Evolutionary conservation across 768 basidiomycete species (phyloP), one percentile per base, ranked within the genome.

Genomic region (Pulveroboletus ravenelii): DNA sequence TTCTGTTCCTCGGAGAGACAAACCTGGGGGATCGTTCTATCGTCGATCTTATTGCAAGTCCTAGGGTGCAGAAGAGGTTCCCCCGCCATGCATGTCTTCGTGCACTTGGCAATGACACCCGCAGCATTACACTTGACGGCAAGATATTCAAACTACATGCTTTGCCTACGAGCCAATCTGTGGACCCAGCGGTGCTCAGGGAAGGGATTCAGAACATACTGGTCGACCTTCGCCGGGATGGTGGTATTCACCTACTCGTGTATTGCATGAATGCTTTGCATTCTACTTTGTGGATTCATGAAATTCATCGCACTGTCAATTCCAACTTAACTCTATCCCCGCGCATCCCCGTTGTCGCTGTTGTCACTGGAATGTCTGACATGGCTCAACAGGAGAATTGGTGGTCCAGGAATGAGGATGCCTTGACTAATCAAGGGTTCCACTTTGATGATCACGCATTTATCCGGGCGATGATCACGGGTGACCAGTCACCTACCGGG

Each of bases 1-100:
- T 63, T 29, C 17, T 63, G 6, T 53, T 63, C 42, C 30, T 63
- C 3, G 63, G 60, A 29, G 63, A 62, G 47, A 65, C 53, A n/a
- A 36, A 36, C 37, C 46, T 55, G 3, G 57, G 53, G 30, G 48
- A 57, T 15, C 15, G 17, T 46, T 65, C 57, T 48, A 52, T 63
- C 17, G 23, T 60, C 51, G 47, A 65, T 30, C 48, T 63, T 44
- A 20, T 55, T 37, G 51, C 49, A 35, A 47, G 48, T n/a, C 15
- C 53, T 41, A 53, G 25, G 31, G 49, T 45, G 14, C 38, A 41
- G 27, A 46, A 44, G 18, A 36, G 13, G 10, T 13, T 34, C 8
- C 23, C 14, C 47, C 41, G 5, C 25, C 40, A 25, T 15, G 7
- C 31, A 3, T 10, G 32, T 31, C 34, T 10, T 36, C 38, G 29